Conservation (phyloP, 1,284 basidiomycete genomes). For the Puccinia hordei region DNA sequence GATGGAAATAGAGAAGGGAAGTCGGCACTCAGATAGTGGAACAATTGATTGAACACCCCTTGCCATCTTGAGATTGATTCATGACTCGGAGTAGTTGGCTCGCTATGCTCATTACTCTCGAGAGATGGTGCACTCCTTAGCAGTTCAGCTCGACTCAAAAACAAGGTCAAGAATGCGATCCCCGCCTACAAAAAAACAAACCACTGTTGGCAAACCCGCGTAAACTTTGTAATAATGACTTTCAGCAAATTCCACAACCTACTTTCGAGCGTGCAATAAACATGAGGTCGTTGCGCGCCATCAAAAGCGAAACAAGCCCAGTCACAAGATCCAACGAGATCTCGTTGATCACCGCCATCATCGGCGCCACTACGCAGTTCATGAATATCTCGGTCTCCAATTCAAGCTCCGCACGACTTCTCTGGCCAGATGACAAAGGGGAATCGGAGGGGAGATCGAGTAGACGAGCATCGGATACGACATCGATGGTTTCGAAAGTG, state of each 20-base stretch:
- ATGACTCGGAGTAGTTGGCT: constrained; percentile 42
- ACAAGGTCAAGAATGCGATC: constrained; percentile 84
- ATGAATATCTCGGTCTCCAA: constrained; percentile 86
- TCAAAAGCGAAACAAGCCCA: constrained; percentile 79
- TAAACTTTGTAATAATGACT: not conserved
- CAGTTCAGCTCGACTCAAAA: constrained; percentile 86
- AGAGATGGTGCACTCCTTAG: constrained; percentile 72
- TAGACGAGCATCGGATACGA: constrained; percentile 71
- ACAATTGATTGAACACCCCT: constrained; percentile 65
- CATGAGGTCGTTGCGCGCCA: constrained; percentile 78
- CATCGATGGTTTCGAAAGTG: constrained; percentile 89
- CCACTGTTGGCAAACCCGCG: not conserved
- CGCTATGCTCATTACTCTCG: constrained; percentile 58
- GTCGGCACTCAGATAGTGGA: constrained; percentile 74
- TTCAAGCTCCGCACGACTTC: constrained; percentile 69
- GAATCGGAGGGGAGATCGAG: constrained; percentile 59
- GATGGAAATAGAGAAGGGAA: constrained; percentile 86
- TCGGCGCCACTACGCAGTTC: constrained; percentile 79
- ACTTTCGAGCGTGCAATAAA: constrained; percentile 74
- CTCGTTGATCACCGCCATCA: constrained; percentile 77
- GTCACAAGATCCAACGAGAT: constrained; percentile 79
- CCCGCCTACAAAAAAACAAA: constrained; percentile 69
- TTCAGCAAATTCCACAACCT: constrained; percentile 55
- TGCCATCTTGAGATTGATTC: constrained; percentile 46
- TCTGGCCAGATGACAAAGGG: constrained; percentile 50